phyloP scores from a whole-genome alignment of 179 eudicot species.

The Heliamphora pulchella region DNA sequence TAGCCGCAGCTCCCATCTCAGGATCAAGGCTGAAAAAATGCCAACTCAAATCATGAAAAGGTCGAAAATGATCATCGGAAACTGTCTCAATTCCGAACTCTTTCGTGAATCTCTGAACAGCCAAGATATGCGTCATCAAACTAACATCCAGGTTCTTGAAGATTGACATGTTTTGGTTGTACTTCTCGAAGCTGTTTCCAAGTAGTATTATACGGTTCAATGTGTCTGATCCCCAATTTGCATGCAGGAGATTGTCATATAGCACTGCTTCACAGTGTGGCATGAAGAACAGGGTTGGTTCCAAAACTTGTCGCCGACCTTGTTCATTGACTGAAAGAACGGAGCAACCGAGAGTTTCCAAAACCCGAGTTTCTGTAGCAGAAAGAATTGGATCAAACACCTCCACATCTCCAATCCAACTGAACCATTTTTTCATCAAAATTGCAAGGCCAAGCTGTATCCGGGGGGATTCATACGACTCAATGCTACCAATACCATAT shows the following conservation, averaged over 20 bases:
- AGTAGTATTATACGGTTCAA: conserved; percentile 44
- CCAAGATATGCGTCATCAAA: conserved; percentile 47
- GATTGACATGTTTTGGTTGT: conserved; percentile 38
- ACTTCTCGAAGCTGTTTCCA: conserved; percentile 70
- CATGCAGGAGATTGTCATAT: conserved; percentile 66
- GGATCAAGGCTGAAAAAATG: conserved; percentile 51
- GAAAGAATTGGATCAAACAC: conserved; percentile 84
- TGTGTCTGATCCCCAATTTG: conserved; percentile 44
- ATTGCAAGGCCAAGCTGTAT: conserved; percentile 65
- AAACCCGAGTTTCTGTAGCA: conserved; percentile 47
- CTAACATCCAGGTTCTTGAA: conserved; percentile 32
- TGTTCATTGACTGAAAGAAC: conserved; percentile 62
- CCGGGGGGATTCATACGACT: conserved; percentile 56
- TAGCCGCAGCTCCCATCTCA: conserved; percentile 25
- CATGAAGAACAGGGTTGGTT: conserved; percentile 71
- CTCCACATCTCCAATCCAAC: conserved; percentile 62
- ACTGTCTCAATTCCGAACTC: conserved; percentile 43
- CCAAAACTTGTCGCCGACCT: conserved; percentile 45
- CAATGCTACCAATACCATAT: conserved; percentile 78
- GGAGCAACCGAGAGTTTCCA: conserved; percentile 56
- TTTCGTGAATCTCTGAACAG: conserved; percentile 34
- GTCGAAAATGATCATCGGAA: conserved; percentile 53
- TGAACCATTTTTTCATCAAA: conserved; percentile 49
- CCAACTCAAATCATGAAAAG: conserved; percentile 75
- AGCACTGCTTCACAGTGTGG: conserved; percentile 80